Base-by-base conservation (phyloP, 306 rosid species). In the Fragaria iinumae region DNA sequence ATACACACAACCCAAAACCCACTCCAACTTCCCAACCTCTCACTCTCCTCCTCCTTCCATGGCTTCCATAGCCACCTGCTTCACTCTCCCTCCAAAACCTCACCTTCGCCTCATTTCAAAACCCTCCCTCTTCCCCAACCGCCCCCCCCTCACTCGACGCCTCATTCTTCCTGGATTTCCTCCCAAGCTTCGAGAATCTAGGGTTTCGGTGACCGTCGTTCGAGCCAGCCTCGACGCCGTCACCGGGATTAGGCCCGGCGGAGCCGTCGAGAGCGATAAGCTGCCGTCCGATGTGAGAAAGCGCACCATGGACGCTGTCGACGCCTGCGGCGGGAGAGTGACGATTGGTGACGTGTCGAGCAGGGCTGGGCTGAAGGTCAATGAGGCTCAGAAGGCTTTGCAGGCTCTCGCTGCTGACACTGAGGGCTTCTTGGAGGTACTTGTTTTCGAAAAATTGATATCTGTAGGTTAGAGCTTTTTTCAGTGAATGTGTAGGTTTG, bases 371-470 rank as follows among this genome's bases (percentile, higher is more conserved):
- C 90, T 92, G 13, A 89, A 89, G 83, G 77, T 95, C 81, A 86
- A 90, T 81, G 81, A 91, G 77, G 96, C 93, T 80, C 97, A 95
- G 89, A 91, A 88, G 69, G 97, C 98, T 48, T 79, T 95, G 76
- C 99, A 92, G 68, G 99, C 99, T 68, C 89, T 95, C 53, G 99
- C 98, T 73, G 88, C 99, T 65, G 98, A 95, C 76, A 76, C 99
- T 1, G 71, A 88, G 79, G 97, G 99, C 17, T 92, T 95, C 86
- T 80, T 95, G 81, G 99, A 95, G 97, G 98, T 94, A 77, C 23
- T 50, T 74, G 20, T 52, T 74, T 11, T 57, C 52, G 27, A 6
- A 39, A 21, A 48, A 55, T 55, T 55, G 20, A 48, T 52, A 52
- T 5, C 1, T 50, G n/a, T 50, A 32, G 34, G 34, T 32, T 32